These are phyloP conservation scores for Strigomonas culicis DNA, from an alignment of 208 protist species.

Conservation along the genomic window DNA sequence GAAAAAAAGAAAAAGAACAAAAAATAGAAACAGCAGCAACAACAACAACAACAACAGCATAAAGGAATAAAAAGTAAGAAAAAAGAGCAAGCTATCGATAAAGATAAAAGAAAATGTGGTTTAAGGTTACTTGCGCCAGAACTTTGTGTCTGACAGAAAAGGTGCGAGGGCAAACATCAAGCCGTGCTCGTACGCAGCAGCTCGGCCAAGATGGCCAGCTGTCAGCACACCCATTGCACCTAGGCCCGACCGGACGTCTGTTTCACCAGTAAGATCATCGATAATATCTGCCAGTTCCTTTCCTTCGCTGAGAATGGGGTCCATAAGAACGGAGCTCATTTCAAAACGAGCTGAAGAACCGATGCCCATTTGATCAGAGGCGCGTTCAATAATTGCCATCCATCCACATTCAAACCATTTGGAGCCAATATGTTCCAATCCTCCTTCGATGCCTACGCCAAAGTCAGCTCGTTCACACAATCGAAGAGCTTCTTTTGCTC, in stretches of 20 bases:
- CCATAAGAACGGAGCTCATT: conserved; percentile 67
- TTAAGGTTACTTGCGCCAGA: conserved; percentile 37
- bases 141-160: conserved; percentile 67
- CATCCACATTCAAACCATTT: conserved; percentile 84
- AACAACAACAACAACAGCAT: neutral
- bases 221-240: conserved; percentile 85
- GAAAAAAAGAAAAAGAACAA: neutral
- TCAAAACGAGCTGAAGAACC: conserved; percentile 80
- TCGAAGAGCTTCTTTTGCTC: conserved; percentile 44
- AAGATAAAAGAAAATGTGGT: conserved; percentile 3
- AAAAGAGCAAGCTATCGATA: neutral
- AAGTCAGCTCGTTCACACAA: conserved; percentile 50
- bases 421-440: conserved; percentile 54
- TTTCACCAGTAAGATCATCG: conserved; percentile 65
- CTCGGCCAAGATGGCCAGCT: conserved; percentile 50
- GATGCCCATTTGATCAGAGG: conserved; percentile 39
- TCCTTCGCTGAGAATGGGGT: conserved; percentile 55
- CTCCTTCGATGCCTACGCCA: conserved; percentile 76
- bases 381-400: conserved; percentile 66
- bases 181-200: conserved; percentile 64
- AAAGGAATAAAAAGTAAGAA: neutral
- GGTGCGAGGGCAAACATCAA: conserved; percentile 80
- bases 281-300: conserved; percentile 82
- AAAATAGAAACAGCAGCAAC: neutral
- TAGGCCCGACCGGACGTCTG: conserved; percentile 65